Conservation (phyloP, 2,329 filamentous ascomycete species). For the Exserohilum rostratum region DNA sequence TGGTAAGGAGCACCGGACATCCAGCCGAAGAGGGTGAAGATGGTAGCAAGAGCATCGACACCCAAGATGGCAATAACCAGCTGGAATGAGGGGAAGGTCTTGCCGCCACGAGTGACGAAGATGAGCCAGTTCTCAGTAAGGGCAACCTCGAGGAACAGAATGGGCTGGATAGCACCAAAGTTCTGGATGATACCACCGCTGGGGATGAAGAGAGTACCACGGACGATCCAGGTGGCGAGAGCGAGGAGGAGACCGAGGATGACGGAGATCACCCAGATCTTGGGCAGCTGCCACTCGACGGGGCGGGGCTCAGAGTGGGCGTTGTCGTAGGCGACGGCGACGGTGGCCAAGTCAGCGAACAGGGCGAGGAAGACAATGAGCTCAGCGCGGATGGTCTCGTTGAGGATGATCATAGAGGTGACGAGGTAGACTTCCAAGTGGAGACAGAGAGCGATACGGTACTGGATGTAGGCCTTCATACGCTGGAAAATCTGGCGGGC, state of each 20-base stretch:
- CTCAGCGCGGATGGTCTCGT: slow-evolving; percentile 74
- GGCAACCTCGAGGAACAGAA: slow-evolving; percentile 62
- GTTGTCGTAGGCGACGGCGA: slow-evolving; percentile 80
- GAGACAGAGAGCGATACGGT: slow-evolving; percentile 76
- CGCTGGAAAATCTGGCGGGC: slow-evolving; percentile 78
- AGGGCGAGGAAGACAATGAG: slow-evolving; percentile 80
- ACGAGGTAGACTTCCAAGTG: slow-evolving; percentile 79
- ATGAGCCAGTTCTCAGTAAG: slow-evolving; percentile 63
- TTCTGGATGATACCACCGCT: slow-evolving; percentile 77
- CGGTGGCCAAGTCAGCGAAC: slow-evolving; percentile 79
- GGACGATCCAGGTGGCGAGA: slow-evolving; percentile 73
- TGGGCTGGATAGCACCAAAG: slow-evolving; percentile 75
- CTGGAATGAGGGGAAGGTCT: slow-evolving; percentile 77
- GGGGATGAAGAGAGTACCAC: slow-evolving; percentile 70
- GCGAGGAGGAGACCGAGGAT: slow-evolving; percentile 72
- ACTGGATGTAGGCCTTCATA: slow-evolving; percentile 79
- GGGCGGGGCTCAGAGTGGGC: slow-evolving; percentile 76
- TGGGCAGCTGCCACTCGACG: slow-evolving; percentile 80
- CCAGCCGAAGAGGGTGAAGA: slow-evolving; percentile 80
- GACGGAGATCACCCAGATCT: slow-evolving; percentile 79
- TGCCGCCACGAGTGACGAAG: slow-evolving; percentile 64
- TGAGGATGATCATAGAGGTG: slow-evolving; percentile 79
- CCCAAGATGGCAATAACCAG: slow-evolving; percentile 72
- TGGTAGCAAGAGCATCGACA: slow-evolving; percentile 73
- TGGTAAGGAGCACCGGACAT: slow-evolving; percentile 60